A percentile compares a stretch with the other conserved stretches of the same genome.
Evolutionary conservation across 2,329 filamentous ascomycete species (phyloP).

Genomic region (Trichoderma cornu-damae): DNA sequence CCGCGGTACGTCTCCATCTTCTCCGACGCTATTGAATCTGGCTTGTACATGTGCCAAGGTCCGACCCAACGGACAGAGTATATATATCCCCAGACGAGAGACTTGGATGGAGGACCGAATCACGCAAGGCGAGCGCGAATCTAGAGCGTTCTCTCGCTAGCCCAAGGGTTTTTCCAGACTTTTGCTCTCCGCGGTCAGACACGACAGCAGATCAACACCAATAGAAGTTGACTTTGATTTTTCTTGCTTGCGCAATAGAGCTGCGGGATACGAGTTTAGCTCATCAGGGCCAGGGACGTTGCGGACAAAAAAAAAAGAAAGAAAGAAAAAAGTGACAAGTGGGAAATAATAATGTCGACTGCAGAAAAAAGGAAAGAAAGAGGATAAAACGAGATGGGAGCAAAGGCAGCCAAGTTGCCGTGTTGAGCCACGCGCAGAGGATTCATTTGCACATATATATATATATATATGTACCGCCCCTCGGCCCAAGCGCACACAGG

Average conservation of each 20-base stretch:
- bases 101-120: background rate
- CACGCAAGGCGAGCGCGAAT: conserved; percentile 14
- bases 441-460: too few relatives aligned
- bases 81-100: background rate
- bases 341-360: too few relatives aligned
- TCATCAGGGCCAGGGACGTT: background rate
- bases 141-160: conserved; percentile 9
- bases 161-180: background rate
- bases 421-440: too few relatives aligned
- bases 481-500: too few relatives aligned
- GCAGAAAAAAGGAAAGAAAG: too few relatives aligned
- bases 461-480: too few relatives aligned
- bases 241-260: background rate
- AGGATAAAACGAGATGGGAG: too few relatives aligned
- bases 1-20: conserved; percentile 96
- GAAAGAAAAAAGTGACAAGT: background rate
- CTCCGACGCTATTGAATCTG: conserved; percentile 20
- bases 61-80: conserved; percentile 3
- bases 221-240: background rate
- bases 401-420: too few relatives aligned
- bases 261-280: conserved; percentile 5
- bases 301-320: background rate
- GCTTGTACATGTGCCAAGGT: conserved; percentile 17
- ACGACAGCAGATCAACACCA: background rate
- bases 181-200: background rate